Conservation (phyloP, 2,329 filamentous ascomycete species). For the Aspergillus sp. region DNA sequence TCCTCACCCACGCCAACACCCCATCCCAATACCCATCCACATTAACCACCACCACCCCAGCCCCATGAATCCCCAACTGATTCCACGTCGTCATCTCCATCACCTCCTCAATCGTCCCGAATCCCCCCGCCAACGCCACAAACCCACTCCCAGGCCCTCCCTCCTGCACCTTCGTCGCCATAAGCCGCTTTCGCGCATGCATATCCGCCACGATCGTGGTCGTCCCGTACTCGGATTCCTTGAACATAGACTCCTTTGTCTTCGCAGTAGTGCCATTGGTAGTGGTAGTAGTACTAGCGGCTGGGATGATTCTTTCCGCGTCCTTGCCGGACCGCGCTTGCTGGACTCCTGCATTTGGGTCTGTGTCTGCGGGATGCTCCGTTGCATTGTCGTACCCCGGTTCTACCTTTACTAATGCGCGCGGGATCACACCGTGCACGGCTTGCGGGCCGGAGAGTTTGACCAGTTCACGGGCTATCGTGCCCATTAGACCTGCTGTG, state of each 20-base stretch:
- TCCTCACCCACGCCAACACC: slow-evolving; percentile 76
- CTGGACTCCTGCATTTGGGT: slow-evolving; percentile 45
- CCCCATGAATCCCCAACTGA: slow-evolving; percentile 86
- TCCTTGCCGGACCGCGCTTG: slow-evolving; percentile 61
- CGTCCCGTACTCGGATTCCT: slow-evolving; percentile 64
- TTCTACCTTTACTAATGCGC: slow-evolving; percentile 78
- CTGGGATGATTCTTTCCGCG: slow-evolving; percentile 4
- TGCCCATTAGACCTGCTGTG: slow-evolving; percentile 93
- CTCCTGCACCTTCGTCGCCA: slow-evolving; percentile 82
- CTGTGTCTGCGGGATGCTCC: slow-evolving; percentile 27
- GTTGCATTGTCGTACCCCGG: slow-evolving; percentile 32
- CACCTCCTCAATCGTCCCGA: slow-evolving; percentile 93
- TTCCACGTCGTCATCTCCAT: slow-evolving; percentile 96
- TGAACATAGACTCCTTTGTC: slow-evolving; percentile 21
- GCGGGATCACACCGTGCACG: slow-evolving; percentile 95
- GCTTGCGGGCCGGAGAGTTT: slow-evolving; percentile 74
- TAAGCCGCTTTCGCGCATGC: slow-evolving; percentile 92
- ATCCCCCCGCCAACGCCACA: slow-evolving; percentile 83
- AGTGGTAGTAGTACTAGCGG: slow-evolving; percentile 1
- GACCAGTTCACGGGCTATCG: slow-evolving; percentile 83
- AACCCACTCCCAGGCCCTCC: slow-evolving; percentile 85
- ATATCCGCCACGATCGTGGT: slow-evolving; percentile 93
- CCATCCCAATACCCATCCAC: slow-evolving; percentile 92
- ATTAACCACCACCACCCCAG: slow-evolving; percentile 79
- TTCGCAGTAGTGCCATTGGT: background rate